phyloP scores from a whole-genome alignment of 1,284 basidiomycete species.

The Microbotryum scabiosae region DNA sequence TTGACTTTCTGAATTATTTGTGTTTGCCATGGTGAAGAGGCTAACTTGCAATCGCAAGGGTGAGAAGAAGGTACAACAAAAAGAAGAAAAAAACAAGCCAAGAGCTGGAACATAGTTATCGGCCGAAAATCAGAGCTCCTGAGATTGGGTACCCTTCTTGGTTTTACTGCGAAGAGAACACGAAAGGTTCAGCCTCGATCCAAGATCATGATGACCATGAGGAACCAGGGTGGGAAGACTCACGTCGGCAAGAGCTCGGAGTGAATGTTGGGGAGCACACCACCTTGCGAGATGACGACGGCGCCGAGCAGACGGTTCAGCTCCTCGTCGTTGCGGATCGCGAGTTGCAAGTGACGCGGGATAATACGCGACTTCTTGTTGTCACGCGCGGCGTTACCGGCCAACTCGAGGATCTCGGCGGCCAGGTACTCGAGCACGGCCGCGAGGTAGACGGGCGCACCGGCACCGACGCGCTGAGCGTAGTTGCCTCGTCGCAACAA shows the following conservation, averaged over 20 bases:
- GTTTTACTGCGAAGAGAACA: too few species aligned
- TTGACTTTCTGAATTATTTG: too few species aligned
- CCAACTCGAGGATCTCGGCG: constrained; percentile 45
- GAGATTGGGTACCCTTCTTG: too few species aligned
- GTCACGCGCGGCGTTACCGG: constrained; percentile 34
- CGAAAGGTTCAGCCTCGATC: too few species aligned
- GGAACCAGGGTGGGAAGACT: too few species aligned
- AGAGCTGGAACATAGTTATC: too few species aligned
- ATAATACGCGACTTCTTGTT: constrained; percentile 67
- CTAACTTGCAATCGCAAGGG: too few species aligned
- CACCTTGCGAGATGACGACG: constrained; percentile 72
- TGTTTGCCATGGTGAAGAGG: too few species aligned
- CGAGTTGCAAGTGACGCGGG: constrained; percentile 77
- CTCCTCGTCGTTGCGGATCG: constrained; percentile 81
- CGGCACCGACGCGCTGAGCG: constrained; percentile 61
- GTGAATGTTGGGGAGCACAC: constrained; percentile 65
- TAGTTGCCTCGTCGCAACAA: constrained; percentile 45
- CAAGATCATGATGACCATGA: too few species aligned
- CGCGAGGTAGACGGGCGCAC: constrained; percentile 40
- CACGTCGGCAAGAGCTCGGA: constrained; percentile 51
- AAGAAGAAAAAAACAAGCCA: too few species aligned
- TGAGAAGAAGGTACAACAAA: too few species aligned
- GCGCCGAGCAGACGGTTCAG: constrained; percentile 34
- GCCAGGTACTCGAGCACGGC: constrained; percentile 44
- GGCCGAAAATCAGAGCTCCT: too few species aligned